These are phyloP conservation scores for Populus trichocarpa DNA, from an alignment of 441 rosid species.

Conservation along the genomic window DNA sequence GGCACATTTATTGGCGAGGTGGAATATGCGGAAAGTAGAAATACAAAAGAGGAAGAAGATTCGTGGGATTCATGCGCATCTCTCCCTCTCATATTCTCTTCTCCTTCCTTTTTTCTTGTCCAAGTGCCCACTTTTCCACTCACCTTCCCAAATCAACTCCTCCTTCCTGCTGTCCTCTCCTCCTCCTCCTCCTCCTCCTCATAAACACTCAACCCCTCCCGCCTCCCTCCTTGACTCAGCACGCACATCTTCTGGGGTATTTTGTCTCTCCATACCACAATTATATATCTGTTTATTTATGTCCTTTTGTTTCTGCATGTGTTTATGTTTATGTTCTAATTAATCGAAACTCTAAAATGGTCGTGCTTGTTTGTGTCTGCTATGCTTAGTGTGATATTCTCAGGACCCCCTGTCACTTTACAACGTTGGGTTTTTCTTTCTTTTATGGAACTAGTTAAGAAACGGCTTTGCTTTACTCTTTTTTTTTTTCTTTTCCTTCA, in stretches of 20 bases:
- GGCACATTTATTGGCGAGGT: not conserved
- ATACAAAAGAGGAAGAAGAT: slow-evolving; percentile 22
- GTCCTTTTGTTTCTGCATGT: not conserved
- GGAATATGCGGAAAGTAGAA: slow-evolving; percentile 28
- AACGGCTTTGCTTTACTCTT: not conserved
- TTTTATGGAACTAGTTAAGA: not conserved
- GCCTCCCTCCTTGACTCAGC: not conserved
- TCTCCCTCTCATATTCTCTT: slow-evolving; percentile 10
- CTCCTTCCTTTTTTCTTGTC: not conserved
- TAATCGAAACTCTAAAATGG: not conserved
- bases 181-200: not conserved
- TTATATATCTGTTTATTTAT: not conserved
- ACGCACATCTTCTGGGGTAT: slow-evolving; percentile 3
- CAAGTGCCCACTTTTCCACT: not conserved
- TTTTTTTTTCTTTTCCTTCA: not conserved
- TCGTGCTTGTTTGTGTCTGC: not conserved
- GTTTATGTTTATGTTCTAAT: not conserved
- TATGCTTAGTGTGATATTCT: not conserved
- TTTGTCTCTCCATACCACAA: not conserved
- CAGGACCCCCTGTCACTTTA: not conserved
- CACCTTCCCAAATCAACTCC: not conserved
- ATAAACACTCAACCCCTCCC: not conserved
- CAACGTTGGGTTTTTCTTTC: not conserved
- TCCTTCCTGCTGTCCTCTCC: not conserved
- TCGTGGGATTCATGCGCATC: slow-evolving; percentile 31